Conservation (phyloP, 208 protist species). For the Crithidia bombi region DNA sequence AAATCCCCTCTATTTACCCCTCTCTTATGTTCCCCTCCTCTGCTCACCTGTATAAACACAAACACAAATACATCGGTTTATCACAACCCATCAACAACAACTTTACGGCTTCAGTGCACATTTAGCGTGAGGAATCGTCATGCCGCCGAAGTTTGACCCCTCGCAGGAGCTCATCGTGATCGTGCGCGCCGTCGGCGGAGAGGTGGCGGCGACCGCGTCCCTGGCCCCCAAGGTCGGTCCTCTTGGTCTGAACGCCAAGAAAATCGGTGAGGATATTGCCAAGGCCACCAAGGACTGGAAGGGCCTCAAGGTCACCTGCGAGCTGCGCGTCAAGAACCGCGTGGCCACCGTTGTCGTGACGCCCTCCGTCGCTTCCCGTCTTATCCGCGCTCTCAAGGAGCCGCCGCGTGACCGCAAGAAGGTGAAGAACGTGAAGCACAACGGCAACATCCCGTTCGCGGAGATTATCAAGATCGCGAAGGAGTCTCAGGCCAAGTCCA, state of each 20-base stretch:
- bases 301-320: constrained; percentile 98
- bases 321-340: constrained; percentile 99
- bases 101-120: constrained; percentile 7
- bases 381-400: constrained; percentile 99
- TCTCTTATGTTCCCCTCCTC: background rate
- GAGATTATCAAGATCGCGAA: constrained; percentile 98
- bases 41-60: background rate
- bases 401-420: constrained; percentile 99
- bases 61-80: background rate
- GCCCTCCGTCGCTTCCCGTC: constrained; percentile 96
- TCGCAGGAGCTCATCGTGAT: constrained; percentile 95
- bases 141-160: constrained; percentile 99
- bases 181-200: constrained; percentile 98
- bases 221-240: constrained; percentile 99
- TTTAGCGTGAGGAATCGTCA: constrained; percentile 67
- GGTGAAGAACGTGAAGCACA: constrained; percentile 99
- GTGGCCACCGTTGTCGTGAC: constrained; percentile 97
- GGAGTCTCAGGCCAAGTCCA: constrained; percentile 94
- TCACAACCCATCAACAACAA: background rate
- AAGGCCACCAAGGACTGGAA: constrained; percentile 99
- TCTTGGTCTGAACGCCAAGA: constrained; percentile 99
- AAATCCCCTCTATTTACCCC: background rate
- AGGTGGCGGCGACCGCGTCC: constrained; percentile 96
- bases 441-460: constrained; percentile 97
- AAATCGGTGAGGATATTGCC: constrained; percentile 99